Base-by-base conservation (phyloP, 768 basidiomycete genomes). In the Termitomyces sp. region DNA sequence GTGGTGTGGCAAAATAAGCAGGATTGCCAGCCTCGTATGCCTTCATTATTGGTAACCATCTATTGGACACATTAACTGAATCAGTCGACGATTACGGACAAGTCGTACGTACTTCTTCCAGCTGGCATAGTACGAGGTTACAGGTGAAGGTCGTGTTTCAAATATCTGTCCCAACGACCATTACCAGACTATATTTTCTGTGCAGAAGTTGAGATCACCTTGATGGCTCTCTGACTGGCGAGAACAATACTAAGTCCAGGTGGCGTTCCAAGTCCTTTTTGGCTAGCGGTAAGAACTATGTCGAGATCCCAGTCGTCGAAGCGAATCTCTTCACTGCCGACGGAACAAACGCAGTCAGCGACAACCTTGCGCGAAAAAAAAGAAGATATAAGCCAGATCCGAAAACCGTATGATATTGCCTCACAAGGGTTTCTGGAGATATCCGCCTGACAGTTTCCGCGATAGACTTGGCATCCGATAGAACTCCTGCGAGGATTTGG, bases 241-340 rank as follows among this genome's bases (percentile, higher is more conserved):
- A 91, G 78, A 58, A 96, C 73, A 64, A 99, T 85, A 68, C 91
- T 91, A 30, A 99, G 79, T 37, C 97, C 97, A 8, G 97, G 96
- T 2, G 97, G 97, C 0, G 88, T 85, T 33, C 95, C 89, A 22
- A 99, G 85, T 42, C 96, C 97, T 70, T 97, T 97, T 72, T 96
- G 94, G 58, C 85, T 87, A 11, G 92, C 94, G 16, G 88, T 84
- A 44, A 95, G 65, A 27, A 98, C 88, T 39, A 95, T 85, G 65
- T 99, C 97, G 55, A 98, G 78, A 27, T 81, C 86, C 97, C 97
- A 98, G 2, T 83, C 87, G 65, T 98, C 97, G 79, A 97, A 90
- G 47, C 80, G 84, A 66, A 99, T 95, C 70, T 98, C 94, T 71
- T 98, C 97, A 65, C 89, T 92, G 6, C 92, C 97, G 16, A 98